phyloP scores from a whole-genome alignment of 768 basidiomycete species.

The Mrakia gelida region DNA sequence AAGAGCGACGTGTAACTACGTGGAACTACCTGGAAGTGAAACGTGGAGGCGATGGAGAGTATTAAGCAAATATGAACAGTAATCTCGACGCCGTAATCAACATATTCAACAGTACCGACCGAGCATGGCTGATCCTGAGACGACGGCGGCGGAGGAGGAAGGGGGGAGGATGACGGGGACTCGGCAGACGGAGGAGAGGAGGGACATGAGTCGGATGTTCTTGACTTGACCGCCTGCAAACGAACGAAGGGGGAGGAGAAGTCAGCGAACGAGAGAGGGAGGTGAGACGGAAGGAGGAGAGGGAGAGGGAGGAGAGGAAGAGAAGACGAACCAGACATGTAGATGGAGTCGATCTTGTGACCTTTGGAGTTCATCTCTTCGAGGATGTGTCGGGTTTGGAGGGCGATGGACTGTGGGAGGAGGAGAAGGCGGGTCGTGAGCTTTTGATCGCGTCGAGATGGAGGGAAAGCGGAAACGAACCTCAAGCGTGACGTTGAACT shows the following conservation, averaged over 20 bases:
- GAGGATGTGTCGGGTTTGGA: constrained; percentile 91
- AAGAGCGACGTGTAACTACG: no score
- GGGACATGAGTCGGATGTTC: constrained; percentile 80
- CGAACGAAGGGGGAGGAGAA: not conserved
- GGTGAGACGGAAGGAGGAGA: not conserved
- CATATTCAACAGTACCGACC: constrained; percentile 55
- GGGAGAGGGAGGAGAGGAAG: no score
- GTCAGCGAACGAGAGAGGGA: no score
- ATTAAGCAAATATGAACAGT: no score
- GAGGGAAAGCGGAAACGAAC: no score
- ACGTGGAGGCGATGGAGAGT: no score
- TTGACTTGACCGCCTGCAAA: constrained; percentile 75
- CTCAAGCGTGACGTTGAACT: constrained; percentile 85
- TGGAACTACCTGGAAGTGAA: no score
- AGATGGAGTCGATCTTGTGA: constrained; percentile 74
- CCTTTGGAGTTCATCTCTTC: constrained; percentile 83
- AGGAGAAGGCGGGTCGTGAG: no score
- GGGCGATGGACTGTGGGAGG: constrained; percentile 65
- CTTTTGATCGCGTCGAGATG: no score
- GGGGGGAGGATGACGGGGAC: constrained; percentile 78
- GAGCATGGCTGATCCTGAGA: constrained; percentile 89
- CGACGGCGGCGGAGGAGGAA: constrained; percentile 74
- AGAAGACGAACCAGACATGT: constrained; percentile 58
- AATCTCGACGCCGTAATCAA: no score
- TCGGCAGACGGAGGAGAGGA: constrained; percentile 77